Conservation (phyloP, 2,329 filamentous ascomycete genomes). For the Fonsecaea nubica region DNA sequence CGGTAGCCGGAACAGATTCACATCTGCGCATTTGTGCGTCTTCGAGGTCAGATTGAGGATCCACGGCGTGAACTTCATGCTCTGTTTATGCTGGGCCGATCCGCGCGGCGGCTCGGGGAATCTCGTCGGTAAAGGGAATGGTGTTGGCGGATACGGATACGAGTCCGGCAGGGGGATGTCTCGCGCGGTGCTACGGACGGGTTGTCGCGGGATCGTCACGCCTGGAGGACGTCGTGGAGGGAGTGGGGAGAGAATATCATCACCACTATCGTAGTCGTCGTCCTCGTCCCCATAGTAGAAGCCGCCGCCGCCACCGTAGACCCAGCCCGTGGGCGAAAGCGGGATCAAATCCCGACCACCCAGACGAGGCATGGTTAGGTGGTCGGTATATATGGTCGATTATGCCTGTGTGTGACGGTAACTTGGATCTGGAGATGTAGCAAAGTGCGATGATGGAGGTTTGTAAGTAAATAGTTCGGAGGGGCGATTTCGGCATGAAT, state of each 20-base stretch:
- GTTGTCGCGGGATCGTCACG: neutral
- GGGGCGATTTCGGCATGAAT: neutral
- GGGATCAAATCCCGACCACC: neutral
- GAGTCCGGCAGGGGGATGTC: constrained; percentile 5
- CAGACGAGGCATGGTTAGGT: neutral
- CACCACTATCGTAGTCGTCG: neutral
- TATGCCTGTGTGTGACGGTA: neutral
- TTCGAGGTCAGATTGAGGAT: constrained; percentile 18
- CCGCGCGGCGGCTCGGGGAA: constrained; percentile 1
- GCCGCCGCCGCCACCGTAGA: neutral
- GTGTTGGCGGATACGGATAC: neutral
- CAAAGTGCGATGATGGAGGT: neutral
- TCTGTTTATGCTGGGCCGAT: constrained; percentile 4
- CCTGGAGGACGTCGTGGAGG: neutral
- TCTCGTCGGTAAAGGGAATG: neutral
- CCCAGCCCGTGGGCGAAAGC: neutral
- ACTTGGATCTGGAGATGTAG: neutral
- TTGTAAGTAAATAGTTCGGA: neutral
- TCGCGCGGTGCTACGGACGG: neutral
- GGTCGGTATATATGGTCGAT: neutral
- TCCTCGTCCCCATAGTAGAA: neutral
- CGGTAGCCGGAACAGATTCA: constrained; percentile 15
- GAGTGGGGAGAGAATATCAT: neutral
- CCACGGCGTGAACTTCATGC: constrained; percentile 21
- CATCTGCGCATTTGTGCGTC: constrained; percentile 24